Base-by-base conservation (phyloP, 2,329 filamentous ascomycete genomes). In the Colletotrichum liriopes region DNA sequence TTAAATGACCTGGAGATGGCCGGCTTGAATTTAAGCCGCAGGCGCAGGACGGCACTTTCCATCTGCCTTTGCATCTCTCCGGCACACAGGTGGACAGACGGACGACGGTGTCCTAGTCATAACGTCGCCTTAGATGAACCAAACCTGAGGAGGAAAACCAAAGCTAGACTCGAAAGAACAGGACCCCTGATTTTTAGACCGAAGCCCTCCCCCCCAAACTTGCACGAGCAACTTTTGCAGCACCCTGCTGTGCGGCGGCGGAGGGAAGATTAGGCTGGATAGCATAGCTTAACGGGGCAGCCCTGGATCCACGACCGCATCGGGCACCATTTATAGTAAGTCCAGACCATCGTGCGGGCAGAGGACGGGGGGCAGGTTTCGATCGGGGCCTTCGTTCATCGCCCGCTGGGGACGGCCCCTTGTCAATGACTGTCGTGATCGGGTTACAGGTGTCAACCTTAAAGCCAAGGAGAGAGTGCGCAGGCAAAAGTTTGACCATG, bases 361-460 rank as follows among this genome's bases (percentile, higher is more conserved):
- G 9, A 55, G 7, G 32, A 39, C 11, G 11, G 5, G 14, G 35
- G 35, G 12, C n/a, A 3, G 47, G 26, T 52, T 32, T 32, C 26
- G 59, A 56, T 11, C 8, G 32, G 18, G 29, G 18, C 35, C 39
- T 32, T 41, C 12, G 58, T 23, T 43, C 29, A 23, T 45, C 29
- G 41, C 43, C 16, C 56, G 56, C 41, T 32, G 29, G 29, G 58
- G 55, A 63, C 49, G 37, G 23, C 64, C 32, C 56, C 49, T 29
- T 62, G 52, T 8, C 23, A 59, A 60, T 54, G 55, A 58, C 51
- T 52, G 52, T 69, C 69, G 59, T 69, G 59, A 69, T 69, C 69
- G 65, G 65, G 59, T 72, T 69, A 59, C 69, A 64, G 65, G 45
- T 65, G 69, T 43, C 69, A 69, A 69, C 65, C 43, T 61, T 64